Base-by-base conservation (phyloP, 768 basidiomycete species). In the Pleurotus ostreatus region DNA sequence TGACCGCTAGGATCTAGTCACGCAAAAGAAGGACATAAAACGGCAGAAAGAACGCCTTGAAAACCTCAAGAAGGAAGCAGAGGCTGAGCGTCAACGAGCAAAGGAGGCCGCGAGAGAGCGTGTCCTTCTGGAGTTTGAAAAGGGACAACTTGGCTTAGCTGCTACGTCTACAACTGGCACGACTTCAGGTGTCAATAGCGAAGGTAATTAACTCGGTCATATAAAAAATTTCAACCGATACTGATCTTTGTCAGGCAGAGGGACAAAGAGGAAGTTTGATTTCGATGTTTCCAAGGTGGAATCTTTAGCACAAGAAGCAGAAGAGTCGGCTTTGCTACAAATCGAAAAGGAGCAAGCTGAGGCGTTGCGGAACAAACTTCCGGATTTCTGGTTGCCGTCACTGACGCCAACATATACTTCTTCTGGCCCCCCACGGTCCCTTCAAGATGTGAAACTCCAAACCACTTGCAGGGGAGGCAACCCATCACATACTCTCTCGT, bases 361-460 rank as follows among this genome's bases (percentile, higher is more conserved):
- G 59, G 81, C 88, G 2, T 73, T 96, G 56, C 90, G 88, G 57
- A 81, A 84, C 58, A 97, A 98, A 69, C 80, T 98, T 2, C 94
- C 97, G 2, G 94, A 97, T 64, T 99, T 97, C 68, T 99, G 97
- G 97, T 77, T 99, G 39, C 94, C 94, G 2, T 94, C 91, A 0
- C 72, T 98, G 22, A 94, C 95, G 0, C 95, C 95, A 0, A 95
- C 81, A 45, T 83, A 89, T 70, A 73, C 81, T 20, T 76, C 88
- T 30, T 76, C 66, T 48, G 84, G 84, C 0, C 79, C 77, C 8
- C 86, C 86, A 1, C 78, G 75, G 23, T 87, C 86, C 3, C 70
- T 94, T 43, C 78, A 81, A 62, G 92, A 94, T 62, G 80, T 94
- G 34, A 94, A 94, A 70, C 71, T 94, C 26, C 89, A 92, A 63